phyloP scores from a whole-genome alignment of 768 basidiomycete genomes.

The Boletus coccyginus region DNA sequence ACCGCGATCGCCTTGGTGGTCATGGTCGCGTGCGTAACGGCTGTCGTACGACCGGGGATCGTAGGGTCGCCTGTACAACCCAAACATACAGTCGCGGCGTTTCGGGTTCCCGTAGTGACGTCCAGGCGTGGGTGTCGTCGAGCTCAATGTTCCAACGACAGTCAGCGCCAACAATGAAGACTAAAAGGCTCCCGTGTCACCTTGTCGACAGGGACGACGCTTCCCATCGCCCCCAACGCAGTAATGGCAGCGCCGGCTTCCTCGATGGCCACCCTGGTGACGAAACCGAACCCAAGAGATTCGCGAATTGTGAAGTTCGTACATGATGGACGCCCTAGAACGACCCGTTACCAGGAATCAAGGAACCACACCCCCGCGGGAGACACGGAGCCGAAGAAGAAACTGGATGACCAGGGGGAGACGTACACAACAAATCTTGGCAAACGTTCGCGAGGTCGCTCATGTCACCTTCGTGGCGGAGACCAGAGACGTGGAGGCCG shows the following conservation, averaged over 20 bases:
- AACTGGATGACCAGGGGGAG: background rate
- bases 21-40: slow-evolving; percentile 71
- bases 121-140: too few relatives aligned
- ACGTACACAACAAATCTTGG: slow-evolving; percentile 81
- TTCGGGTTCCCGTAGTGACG: too few relatives aligned
- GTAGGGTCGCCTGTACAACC: slow-evolving; percentile 61
- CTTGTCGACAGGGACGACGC: slow-evolving; percentile 85
- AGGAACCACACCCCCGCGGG: background rate
- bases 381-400: background rate
- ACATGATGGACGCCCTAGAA: slow-evolving; percentile 58
- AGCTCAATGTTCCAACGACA: background rate
- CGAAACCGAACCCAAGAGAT: slow-evolving; percentile 85
- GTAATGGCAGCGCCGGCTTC: slow-evolving; percentile 92
- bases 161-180: background rate
- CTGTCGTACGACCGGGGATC: slow-evolving; percentile 91
- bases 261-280: slow-evolving; percentile 77
- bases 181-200: slow-evolving; percentile 34
- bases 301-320: slow-evolving; percentile 67
- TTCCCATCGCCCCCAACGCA: slow-evolving; percentile 75
- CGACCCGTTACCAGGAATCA: background rate
- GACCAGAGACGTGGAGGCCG: slow-evolving; percentile 60
- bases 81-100: background rate
- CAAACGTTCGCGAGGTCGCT: too few relatives aligned
- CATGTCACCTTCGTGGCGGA: slow-evolving; percentile 65
- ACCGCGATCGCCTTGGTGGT: slow-evolving; percentile 46